phyloP scores from a whole-genome alignment of 1,284 basidiomycete genomes.

The Tilletia caries region DNA sequence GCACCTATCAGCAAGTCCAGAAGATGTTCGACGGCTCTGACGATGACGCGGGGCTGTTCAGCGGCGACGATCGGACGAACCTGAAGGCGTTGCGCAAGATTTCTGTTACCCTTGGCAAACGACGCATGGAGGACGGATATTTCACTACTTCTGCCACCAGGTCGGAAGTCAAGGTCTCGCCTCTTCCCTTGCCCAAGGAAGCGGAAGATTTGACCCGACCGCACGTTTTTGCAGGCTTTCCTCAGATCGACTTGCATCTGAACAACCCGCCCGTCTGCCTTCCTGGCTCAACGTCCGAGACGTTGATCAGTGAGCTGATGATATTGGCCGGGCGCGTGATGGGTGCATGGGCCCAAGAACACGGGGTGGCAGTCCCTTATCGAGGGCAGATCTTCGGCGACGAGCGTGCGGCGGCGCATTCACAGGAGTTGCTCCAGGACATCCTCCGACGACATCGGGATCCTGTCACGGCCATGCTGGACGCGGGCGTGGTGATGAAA shows the following conservation, averaged over 20 bases:
- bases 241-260: constrained; percentile 21
- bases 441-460: neutral
- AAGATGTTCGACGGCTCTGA: constrained; percentile 25
- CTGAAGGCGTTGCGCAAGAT: constrained; percentile 55
- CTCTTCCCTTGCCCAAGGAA: constrained; percentile 11
- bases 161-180: constrained; percentile 4
- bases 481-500: neutral
- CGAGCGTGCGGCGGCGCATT: neutral
- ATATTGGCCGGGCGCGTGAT: constrained; percentile 74
- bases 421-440: neutral
- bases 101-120: constrained; percentile 42
- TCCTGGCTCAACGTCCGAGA: constrained; percentile 21
- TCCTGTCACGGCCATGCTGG: neutral
- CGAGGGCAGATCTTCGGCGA: constrained; percentile 59
- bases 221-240: constrained; percentile 37
- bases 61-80: constrained; percentile 50
- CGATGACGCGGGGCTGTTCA: constrained; percentile 18
- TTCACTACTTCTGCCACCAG: neutral
- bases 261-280: no score
- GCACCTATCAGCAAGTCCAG: constrained; percentile 69
- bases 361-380: constrained; percentile 66
- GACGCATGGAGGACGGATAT: constrained; percentile 9
- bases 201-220: constrained; percentile 13
- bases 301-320: constrained; percentile 77
- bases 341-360: constrained; percentile 68